Evolutionary conservation across 768 basidiomycete species (phyloP).

Genomic region (Termitomyces sp.): DNA sequence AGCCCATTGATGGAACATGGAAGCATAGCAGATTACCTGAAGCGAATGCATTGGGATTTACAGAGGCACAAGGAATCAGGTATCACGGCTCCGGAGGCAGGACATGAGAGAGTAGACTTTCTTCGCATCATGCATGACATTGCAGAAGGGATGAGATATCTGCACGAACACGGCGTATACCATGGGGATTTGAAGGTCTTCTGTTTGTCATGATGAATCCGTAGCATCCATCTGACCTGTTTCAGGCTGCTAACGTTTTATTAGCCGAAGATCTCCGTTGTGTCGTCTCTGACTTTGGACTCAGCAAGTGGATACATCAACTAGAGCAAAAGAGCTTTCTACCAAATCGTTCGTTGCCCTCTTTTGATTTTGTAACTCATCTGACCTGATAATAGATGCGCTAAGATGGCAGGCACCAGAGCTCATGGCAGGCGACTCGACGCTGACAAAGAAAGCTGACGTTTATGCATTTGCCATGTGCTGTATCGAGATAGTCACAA

Average conservation of each 20-base stretch:
- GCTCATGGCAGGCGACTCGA: conserved; percentile 41
- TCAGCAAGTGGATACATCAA: conserved; percentile 74
- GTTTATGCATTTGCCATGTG: conserved; percentile 67
- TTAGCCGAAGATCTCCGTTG: conserved; percentile 63
- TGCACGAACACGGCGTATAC: conserved; percentile 61
- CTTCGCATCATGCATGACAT: conserved; percentile 67
- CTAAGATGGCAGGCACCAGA: conserved; percentile 73
- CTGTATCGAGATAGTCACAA: conserved; percentile 58
- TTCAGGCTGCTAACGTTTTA: conserved; percentile 66
- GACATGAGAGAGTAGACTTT: conserved; percentile 29
- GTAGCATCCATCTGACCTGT: neutral
- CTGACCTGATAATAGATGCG: conserved; percentile 1
- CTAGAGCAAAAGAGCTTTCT: conserved; percentile 48
- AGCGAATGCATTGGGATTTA: conserved; percentile 20
- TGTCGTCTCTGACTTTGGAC: conserved; percentile 78
- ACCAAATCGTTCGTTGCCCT: conserved; percentile 1
- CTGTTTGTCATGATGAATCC: neutral
- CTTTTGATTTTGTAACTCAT: neutral
- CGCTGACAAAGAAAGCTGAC: conserved; percentile 48
- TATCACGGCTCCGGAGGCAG: neutral
- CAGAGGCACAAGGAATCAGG: conserved; percentile 1
- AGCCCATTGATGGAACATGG: conserved; percentile 71
- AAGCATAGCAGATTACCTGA: conserved; percentile 54
- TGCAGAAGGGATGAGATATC: conserved; percentile 74
- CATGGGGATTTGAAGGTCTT: conserved; percentile 80